phyloP scores from a whole-genome alignment of 1,284 basidiomycete species.

The Rhodotorula sp. region DNA sequence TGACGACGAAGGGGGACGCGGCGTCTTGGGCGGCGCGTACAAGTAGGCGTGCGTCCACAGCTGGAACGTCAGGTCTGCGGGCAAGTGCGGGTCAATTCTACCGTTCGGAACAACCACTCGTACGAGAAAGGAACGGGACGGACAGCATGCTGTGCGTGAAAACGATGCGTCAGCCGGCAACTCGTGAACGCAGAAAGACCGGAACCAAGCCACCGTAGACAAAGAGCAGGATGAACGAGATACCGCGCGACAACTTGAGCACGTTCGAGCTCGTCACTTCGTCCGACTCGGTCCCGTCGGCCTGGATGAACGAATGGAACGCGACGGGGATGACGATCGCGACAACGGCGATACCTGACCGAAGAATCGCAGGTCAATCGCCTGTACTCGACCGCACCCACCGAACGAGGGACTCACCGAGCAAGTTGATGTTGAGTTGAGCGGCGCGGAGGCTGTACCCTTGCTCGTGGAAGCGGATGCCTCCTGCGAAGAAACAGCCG shows the following conservation, averaged over 20 bases:
- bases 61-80: slow-evolving; percentile 55
- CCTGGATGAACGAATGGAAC: slow-evolving; percentile 54
- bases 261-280: slow-evolving; percentile 49
- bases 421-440: slow-evolving; percentile 74
- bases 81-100: not conserved
- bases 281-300: not conserved
- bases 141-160: slow-evolving; percentile 37
- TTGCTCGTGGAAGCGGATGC: slow-evolving; percentile 63
- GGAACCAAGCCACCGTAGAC: slow-evolving; percentile 51
- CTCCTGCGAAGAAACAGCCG: slow-evolving; percentile 78
- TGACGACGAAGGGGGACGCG: slow-evolving; percentile 14
- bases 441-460: slow-evolving; percentile 65
- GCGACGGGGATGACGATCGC: slow-evolving; percentile 64
- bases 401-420: slow-evolving; percentile 67
- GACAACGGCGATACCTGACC: slow-evolving; percentile 10
- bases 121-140: slow-evolving; percentile 52
- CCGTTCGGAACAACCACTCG: slow-evolving; percentile 50
- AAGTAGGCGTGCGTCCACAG: slow-evolving; percentile 62
- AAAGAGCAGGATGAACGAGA: slow-evolving; percentile 59
- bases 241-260: slow-evolving; percentile 55
- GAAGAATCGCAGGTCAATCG: not conserved
- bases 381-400: not conserved
- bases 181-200: slow-evolving; percentile 7
- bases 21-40: slow-evolving; percentile 35
- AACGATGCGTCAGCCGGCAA: not conserved